Percentiles rank a stretch among this genome's conserved stretches.
Evolutionary conservation across 75 land plant species (phyloP).

Genomic region (Selaginella moellendorffii): DNA sequence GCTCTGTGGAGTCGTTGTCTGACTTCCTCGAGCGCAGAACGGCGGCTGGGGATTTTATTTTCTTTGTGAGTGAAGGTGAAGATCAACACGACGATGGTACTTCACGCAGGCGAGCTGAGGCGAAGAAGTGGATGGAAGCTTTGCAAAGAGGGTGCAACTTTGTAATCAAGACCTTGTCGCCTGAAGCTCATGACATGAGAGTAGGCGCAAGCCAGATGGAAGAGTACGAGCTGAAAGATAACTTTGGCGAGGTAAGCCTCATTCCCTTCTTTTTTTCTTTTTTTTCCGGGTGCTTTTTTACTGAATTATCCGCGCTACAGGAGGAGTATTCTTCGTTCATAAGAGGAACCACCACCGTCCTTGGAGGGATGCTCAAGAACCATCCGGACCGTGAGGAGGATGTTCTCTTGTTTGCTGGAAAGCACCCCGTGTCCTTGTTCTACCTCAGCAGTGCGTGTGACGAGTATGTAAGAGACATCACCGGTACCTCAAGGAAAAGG

Average conservation of each 20-base stretch:
- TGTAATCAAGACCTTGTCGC: neutral
- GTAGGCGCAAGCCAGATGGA: neutral
- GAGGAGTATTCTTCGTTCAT: conserved; percentile 1
- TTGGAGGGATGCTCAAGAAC: conserved; percentile 1
- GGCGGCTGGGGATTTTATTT: neutral
- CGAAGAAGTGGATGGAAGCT: neutral
- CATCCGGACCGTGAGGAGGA: conserved; percentile 2
- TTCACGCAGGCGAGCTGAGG: conserved; percentile 2
- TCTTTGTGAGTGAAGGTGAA: neutral
- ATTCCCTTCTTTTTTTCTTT: neutral
- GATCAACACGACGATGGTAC: neutral
- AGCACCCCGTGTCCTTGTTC: conserved; percentile 1
- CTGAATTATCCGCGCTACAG: neutral
- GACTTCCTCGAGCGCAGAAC: neutral
- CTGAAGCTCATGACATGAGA: neutral
- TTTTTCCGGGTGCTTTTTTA: neutral
- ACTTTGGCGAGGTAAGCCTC: neutral
- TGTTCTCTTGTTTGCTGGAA: neutral
- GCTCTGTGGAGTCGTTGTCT: neutral
- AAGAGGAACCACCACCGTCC: conserved; percentile 1
- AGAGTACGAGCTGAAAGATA: conserved; percentile 1
- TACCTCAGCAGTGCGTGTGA: conserved; percentile 1
- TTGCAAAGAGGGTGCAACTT: neutral
- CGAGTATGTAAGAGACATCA: neutral
- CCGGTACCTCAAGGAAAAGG: conserved; percentile 1